Base-by-base conservation (phyloP, 306 rosid genomes). In the Citrullus colocynthis region DNA sequence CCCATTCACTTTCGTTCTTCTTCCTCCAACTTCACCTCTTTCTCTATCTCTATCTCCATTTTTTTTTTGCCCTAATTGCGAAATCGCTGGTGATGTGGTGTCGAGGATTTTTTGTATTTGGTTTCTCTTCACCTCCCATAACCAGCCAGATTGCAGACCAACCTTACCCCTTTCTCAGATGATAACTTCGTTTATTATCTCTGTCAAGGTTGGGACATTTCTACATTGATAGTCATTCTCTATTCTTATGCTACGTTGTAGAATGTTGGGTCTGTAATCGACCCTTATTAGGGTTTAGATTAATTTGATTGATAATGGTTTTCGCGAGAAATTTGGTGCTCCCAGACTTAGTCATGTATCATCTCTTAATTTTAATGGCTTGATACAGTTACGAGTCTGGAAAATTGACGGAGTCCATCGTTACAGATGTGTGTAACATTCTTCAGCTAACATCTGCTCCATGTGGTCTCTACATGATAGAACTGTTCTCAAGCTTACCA, bases 261-360 rank as follows among this genome's bases (percentile, higher is more conserved):
- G 14, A 17, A 37, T 65, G 51, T 18, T 18, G 28, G 28, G 28
- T 24, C 28, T 24, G 28, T 24, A 24, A 24, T 24, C 28, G 28
- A 24, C 28, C 12, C 48, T 42, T 42, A 42, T 9, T 6, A 9
- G 18, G 55, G 16, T 51, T 4, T 4, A 52, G n/a, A 8, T 9
- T 58, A 2, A 52, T 56, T 60, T 60, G 79, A 42, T 7, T 2
- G 8, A 3, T 7, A 61, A 12, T 77, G 44, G 9, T 14, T 39
- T 77, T 20, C 7, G 28, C 20, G 28, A 11, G 5, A 7, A 61
- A 58, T 58, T 7, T 61, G 18, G 2, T 16, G 32, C 32, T 45
- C 84, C 86, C 90, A 80, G 91, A 80, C 89, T 84, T 60, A 88
- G 91, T 86, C 91, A 87, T 32, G 91, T 88, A 73, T 88, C 85